A percentile compares a stretch with the other conserved stretches of the same genome.
Conservation (phyloP, 2,329 filamentous ascomycete species). For the Colletotrichum sublineola region DNA sequence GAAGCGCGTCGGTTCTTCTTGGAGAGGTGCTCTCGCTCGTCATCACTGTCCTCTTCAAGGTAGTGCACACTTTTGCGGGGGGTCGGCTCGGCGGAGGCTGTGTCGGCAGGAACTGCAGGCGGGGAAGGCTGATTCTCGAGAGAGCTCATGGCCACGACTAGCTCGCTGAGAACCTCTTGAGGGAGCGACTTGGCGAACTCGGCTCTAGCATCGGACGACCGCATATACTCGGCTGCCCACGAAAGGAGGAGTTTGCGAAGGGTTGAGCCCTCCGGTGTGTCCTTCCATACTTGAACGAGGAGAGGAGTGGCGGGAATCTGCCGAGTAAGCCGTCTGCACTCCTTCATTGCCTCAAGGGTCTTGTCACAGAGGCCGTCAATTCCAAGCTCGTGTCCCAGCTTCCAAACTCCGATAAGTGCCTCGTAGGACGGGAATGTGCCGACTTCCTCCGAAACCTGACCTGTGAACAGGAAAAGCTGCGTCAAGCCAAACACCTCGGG, state of each 20-base stretch:
- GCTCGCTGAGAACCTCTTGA: conserved; percentile 72
- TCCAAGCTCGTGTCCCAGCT: conserved; percentile 64
- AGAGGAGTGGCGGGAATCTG: conserved; percentile 70
- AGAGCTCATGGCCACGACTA: conserved; percentile 73
- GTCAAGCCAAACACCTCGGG: conserved; percentile 67
- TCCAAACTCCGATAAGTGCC: conserved; percentile 68
- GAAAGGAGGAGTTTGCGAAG: conserved; percentile 70
- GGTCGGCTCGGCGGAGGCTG: conserved; percentile 43
- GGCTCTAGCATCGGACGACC: conserved; percentile 66
- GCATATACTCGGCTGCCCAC: conserved; percentile 75
- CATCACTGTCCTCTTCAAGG: conserved; percentile 59
- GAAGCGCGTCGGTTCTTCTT: conserved; percentile 61
- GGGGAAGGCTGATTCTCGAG: conserved; percentile 57
- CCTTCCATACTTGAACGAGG: conserved; percentile 72
- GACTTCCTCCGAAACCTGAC: conserved; percentile 58
- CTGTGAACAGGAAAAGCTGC: conserved; percentile 68
- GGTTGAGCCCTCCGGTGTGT: conserved; percentile 71
- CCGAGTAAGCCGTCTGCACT: conserved; percentile 65
- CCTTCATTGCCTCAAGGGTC: conserved; percentile 69
- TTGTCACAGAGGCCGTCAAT: conserved; percentile 69
- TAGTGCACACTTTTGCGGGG: conserved; percentile 64
- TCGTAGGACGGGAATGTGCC: conserved; percentile 65
- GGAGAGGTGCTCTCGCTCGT: conserved; percentile 49
- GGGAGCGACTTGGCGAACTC: conserved; percentile 73
- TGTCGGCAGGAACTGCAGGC: conserved; percentile 39